These are phyloP conservation scores for Phaffia rhodozyma DNA, from an alignment of 1,284 basidiomycete genomes.

Conservation along the genomic window DNA sequence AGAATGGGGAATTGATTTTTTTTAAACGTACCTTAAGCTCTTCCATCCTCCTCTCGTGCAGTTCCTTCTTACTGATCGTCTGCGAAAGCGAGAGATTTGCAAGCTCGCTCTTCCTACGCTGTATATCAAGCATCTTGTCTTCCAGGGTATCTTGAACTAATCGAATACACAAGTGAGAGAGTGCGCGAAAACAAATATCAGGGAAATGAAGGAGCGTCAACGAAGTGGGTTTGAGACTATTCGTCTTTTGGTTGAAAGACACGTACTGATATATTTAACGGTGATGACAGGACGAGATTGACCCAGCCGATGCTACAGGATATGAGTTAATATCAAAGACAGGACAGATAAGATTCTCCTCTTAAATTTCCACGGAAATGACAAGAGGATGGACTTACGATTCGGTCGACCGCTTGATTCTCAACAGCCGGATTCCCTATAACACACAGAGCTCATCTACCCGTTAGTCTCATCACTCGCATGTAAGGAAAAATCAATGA, in stretches of 20 bases:
- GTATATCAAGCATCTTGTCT: constrained; percentile 72
- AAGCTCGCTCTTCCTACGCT: constrained; percentile 84
- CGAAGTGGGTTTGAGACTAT: background rate
- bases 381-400: constrained; percentile 41
- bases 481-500: background rate
- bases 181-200: no score
- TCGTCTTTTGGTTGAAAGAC: background rate
- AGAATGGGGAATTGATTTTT: no score
- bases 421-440: constrained; percentile 80
- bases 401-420: constrained; percentile 88
- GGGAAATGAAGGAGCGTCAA: background rate
- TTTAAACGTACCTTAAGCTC: constrained; percentile 45
- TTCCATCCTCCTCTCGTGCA: constrained; percentile 69
- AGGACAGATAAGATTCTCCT: constrained; percentile 5
- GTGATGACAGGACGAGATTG: constrained; percentile 85
- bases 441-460: constrained; percentile 35
- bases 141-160: constrained; percentile 81
- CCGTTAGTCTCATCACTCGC: background rate
- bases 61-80: constrained; percentile 66
- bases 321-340: constrained; percentile 20
- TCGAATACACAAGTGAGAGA: background rate
- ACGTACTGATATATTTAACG: constrained; percentile 62
- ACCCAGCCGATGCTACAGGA: constrained; percentile 68
- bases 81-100: constrained; percentile 76
- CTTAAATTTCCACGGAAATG: background rate